Evolutionary conservation across 2,329 filamentous ascomycete species (phyloP).

Genomic region (Nemania sp.): DNA sequence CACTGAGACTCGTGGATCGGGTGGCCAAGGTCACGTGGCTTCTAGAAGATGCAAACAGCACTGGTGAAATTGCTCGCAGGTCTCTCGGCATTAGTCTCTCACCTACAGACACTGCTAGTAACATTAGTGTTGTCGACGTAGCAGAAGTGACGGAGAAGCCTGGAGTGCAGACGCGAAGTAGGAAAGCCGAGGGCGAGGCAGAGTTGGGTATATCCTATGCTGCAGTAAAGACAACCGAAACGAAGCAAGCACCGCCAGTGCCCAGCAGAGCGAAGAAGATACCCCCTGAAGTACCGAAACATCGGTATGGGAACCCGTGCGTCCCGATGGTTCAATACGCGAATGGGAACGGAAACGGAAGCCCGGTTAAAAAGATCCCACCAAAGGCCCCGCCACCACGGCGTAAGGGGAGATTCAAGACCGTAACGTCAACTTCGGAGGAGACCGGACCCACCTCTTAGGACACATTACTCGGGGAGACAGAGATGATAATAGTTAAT

Average conservation of each 20-base stretch:
- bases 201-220: conserved; percentile 28
- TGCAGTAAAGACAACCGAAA: conserved; percentile 15
- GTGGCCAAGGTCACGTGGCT: conserved; percentile 80
- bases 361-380: conserved; percentile 51
- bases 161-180: conserved; percentile 82
- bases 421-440: conserved; percentile 42
- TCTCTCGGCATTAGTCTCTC: conserved; percentile 79
- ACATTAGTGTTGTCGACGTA: conserved; percentile 80
- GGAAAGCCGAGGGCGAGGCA: conserved; percentile 54
- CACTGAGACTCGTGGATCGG: conserved; percentile 79
- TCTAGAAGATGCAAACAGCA: conserved; percentile 53
- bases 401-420: conserved; percentile 58
- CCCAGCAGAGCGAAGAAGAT: conserved; percentile 58
- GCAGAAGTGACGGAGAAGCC: conserved; percentile 85
- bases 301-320: conserved; percentile 64
- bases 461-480: neutral
- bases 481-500: neutral
- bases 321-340: conserved; percentile 31
- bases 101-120: conserved; percentile 74
- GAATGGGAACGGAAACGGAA: conserved; percentile 18
- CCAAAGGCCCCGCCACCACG: conserved; percentile 56
- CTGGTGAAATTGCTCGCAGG: conserved; percentile 66
- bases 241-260: conserved; percentile 16
- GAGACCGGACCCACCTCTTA: conserved; percentile 21
- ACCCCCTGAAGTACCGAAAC: conserved; percentile 67